Conservation (phyloP, 139 green algal genomes). For the Chlorella sorokiniana region DNA sequence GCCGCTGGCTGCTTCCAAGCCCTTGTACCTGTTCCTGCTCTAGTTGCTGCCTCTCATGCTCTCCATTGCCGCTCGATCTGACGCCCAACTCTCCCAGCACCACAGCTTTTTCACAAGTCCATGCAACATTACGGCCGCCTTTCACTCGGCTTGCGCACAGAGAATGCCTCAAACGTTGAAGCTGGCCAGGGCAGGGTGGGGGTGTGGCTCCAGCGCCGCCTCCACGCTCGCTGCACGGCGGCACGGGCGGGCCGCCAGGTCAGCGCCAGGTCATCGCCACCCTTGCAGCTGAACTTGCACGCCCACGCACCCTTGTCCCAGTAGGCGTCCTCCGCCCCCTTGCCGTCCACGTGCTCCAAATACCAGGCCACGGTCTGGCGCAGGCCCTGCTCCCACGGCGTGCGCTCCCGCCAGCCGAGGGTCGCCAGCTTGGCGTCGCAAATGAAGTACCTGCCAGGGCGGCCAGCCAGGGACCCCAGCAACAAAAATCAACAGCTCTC, state of each 20-base stretch:
- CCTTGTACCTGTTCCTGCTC: not conserved
- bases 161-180: too few relatives aligned
- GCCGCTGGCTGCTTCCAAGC: not conserved
- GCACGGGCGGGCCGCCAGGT: too few relatives aligned
- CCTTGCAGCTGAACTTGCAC: too few relatives aligned
- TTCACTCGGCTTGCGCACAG: too few relatives aligned
- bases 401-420: slow-evolving; percentile 92
- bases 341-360: slow-evolving; percentile 52
- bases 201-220: slow-evolving; percentile 70
- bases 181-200: slow-evolving; percentile 9
- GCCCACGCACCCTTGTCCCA: slow-evolving; percentile 64
- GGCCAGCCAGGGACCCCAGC: too few relatives aligned
- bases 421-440: slow-evolving; percentile 87
- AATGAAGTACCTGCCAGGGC: slow-evolving; percentile 55
- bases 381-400: slow-evolving; percentile 91
- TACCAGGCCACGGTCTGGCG: slow-evolving; percentile 95
- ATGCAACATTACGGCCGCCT: too few relatives aligned
- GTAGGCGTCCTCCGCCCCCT: not conserved
- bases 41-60: not conserved
- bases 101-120: too few relatives aligned
- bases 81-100: too few relatives aligned
- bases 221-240: slow-evolving; percentile 65
- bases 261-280: too few relatives aligned
- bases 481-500: too few relatives aligned
- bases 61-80: not conserved